Conservation (phyloP, 371 early-diverging fungal species). For the Smittium culicis region DNA sequence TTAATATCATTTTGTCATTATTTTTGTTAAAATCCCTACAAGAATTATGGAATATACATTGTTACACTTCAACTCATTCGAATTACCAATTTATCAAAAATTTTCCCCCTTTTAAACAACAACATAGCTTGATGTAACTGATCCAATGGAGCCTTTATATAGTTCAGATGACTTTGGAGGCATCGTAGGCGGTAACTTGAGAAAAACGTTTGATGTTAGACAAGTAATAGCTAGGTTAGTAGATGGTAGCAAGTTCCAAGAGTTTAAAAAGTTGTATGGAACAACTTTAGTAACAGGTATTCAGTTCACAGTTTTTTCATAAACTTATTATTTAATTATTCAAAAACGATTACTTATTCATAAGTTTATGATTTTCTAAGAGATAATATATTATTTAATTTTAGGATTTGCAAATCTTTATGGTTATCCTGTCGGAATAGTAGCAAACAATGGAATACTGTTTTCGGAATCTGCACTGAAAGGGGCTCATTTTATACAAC, state of each 20-base stretch:
- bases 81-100: background rate
- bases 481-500: conserved; percentile 93
- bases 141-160: conserved; percentile 72
- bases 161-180: conserved; percentile 76
- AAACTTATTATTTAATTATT: background rate
- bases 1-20: background rate
- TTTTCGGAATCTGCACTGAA: conserved; percentile 92
- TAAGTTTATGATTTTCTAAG: conserved; percentile 22
- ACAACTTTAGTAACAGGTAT: conserved; percentile 71
- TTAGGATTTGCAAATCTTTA: conserved; percentile 76
- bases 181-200: conserved; percentile 86
- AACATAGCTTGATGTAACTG: conserved; percentile 32
- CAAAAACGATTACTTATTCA: too few species aligned
- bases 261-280: conserved; percentile 93
- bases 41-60: too few species aligned
- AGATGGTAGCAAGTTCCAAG: conserved; percentile 83
- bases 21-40: background rate
- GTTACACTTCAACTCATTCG: background rate
- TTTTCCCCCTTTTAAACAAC: background rate
- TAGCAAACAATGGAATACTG: conserved; percentile 96
- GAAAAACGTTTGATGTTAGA: conserved; percentile 80
- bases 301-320: background rate
- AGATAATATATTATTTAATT: background rate
- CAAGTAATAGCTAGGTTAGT: conserved; percentile 93
- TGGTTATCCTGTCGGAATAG: conserved; percentile 87